These are phyloP conservation scores for Emydomyces testavorans DNA, from an alignment of 2,329 filamentous ascomycete genomes.

Conservation along the genomic window DNA sequence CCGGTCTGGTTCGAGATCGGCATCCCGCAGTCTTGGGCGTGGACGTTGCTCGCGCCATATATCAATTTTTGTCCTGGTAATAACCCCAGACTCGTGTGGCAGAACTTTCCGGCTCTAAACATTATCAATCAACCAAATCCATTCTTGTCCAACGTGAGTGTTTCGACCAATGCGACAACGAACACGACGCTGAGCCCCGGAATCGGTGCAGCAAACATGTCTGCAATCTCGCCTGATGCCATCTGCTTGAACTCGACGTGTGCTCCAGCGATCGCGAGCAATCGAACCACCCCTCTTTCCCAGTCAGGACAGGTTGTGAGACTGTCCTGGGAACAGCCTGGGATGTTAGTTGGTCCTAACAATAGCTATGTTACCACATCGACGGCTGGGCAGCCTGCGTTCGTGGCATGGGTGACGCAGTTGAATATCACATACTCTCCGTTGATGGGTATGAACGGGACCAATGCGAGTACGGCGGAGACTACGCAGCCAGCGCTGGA, in stretches of 20 bases:
- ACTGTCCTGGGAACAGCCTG: constrained; percentile 61
- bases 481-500: constrained; percentile 53
- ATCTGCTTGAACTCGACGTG: constrained; percentile 51
- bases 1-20: constrained; percentile 71
- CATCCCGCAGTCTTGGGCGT: constrained; percentile 73
- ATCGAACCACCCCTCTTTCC: constrained; percentile 58
- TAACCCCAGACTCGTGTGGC: constrained; percentile 66
- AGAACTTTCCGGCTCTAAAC: constrained; percentile 65
- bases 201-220: constrained; percentile 25
- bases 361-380: constrained; percentile 64
- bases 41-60: constrained; percentile 70
- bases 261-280: constrained; percentile 53
- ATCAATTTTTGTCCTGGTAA: constrained; percentile 63
- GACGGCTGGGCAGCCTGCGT: constrained; percentile 48
- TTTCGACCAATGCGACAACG: constrained; percentile 31
- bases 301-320: constrained; percentile 62
- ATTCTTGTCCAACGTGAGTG: constrained; percentile 48
- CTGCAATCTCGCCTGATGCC: constrained; percentile 35
- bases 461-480: constrained; percentile 1
- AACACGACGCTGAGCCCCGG: constrained; percentile 48
- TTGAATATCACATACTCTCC: constrained; percentile 61
- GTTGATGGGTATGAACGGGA: constrained; percentile 31
- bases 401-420: constrained; percentile 66
- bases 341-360: constrained; percentile 61
- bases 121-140: constrained; percentile 69